phyloP scores from a whole-genome alignment of 2,329 filamentous ascomycete genomes.

The Eutypa lata region DNA sequence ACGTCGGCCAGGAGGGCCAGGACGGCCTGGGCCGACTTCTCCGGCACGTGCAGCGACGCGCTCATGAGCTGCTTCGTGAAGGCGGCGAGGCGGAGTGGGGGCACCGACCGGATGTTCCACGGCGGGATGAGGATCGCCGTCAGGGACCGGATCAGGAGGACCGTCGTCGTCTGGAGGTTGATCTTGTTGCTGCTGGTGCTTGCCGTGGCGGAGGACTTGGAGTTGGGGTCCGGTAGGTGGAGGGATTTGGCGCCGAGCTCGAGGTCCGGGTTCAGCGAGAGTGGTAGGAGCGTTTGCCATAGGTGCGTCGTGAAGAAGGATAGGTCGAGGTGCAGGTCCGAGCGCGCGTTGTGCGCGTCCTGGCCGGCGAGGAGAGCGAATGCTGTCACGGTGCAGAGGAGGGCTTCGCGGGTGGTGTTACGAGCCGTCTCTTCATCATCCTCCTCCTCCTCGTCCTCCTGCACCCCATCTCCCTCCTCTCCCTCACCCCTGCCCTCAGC shows the following conservation, averaged over 20 bases:
- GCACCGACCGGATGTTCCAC: conserved; percentile 69
- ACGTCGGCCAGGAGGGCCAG: conserved; percentile 76
- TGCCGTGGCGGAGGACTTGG: conserved; percentile 35
- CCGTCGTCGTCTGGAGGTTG: conserved; percentile 92
- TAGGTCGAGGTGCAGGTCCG: conserved; percentile 81
- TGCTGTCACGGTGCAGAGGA: conserved; percentile 93
- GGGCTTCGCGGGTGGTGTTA: conserved; percentile 78
- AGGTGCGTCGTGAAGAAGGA: conserved; percentile 94
- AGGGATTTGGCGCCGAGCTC: conserved; percentile 75
- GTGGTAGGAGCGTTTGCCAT: conserved; percentile 77
- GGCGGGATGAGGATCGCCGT: conserved; percentile 76
- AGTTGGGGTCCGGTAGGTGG: conserved; percentile 64
- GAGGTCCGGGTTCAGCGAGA: conserved; percentile 80
- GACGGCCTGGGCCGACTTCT: conserved; percentile 81
- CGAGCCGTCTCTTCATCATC: conserved; percentile 53
- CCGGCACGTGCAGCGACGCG: conserved; percentile 77
- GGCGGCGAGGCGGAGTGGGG: conserved; percentile 81
- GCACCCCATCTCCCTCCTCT: conserved; percentile 40
- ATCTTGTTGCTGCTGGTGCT: conserved; percentile 61
- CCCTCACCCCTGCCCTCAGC: conserved; percentile 44
- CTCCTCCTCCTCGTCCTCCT: conserved; percentile 29
- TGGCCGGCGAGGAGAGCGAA: conserved; percentile 95
- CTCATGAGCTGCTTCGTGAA: conserved; percentile 92
- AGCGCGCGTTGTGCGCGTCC: conserved; percentile 81
- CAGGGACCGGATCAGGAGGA: conserved; percentile 84